Evolutionary conservation across 176 grass and related monocot genomes (phyloP).

Genomic region (Bolboschoenus planiculmis): DNA sequence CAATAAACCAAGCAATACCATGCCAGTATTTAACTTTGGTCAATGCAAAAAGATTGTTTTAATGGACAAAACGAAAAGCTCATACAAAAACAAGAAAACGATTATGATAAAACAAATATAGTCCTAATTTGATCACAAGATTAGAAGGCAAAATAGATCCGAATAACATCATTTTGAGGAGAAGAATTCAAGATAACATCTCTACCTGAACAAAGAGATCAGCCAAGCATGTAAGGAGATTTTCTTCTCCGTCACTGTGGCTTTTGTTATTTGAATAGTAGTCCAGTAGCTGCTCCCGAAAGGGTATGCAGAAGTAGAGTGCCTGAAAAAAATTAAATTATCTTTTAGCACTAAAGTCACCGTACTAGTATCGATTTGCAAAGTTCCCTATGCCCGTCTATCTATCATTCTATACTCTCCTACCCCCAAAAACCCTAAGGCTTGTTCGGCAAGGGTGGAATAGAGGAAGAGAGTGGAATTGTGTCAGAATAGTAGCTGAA

Average conservation of each 20-base stretch:
- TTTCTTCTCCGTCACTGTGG: slow-evolving; percentile 69
- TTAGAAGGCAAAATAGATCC: not conserved
- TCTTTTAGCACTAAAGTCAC: too few relatives aligned
- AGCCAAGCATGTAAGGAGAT: slow-evolving; percentile 86
- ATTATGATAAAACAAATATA: too few relatives aligned
- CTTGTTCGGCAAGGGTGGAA: too few relatives aligned
- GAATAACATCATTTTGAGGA: not conserved
- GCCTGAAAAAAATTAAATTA: slow-evolving; percentile 43
- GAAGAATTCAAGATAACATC: not conserved
- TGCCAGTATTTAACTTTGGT: not conserved
- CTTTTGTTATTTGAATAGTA: slow-evolving; percentile 72
- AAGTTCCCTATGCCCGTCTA: too few relatives aligned
- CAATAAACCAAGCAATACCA: not conserved
- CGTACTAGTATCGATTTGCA: too few relatives aligned
- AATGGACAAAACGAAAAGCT: too few relatives aligned
- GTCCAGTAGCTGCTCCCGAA: slow-evolving; percentile 78
- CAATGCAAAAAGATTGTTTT: not conserved
- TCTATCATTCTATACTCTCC: too few relatives aligned
- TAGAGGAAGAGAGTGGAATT: too few relatives aligned
- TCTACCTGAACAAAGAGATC: slow-evolving; percentile 97
- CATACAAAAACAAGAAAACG: too few relatives aligned
- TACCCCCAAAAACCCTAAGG: too few relatives aligned
- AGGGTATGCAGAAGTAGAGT: slow-evolving; percentile 90
- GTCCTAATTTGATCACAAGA: not conserved
- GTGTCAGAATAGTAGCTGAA: too few relatives aligned